Evolutionary conservation across 768 basidiomycete species (phyloP), one percentile per base, ranked within the genome.

Genomic region (Macrocybe gigantea): DNA sequence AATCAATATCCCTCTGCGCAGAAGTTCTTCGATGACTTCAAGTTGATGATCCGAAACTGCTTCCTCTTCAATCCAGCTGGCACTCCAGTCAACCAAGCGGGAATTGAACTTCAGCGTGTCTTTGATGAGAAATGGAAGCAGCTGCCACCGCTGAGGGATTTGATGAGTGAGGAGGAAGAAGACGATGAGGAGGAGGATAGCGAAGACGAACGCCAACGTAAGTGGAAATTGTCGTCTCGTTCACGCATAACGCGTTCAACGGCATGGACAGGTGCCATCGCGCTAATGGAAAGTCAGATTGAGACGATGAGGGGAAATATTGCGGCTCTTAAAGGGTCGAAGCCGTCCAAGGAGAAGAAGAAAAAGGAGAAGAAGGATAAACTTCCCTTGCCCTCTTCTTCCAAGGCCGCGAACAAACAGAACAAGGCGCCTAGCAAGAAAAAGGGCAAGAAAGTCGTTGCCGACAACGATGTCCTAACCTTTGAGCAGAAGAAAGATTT

Each of bases 401-500:
- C 84, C 22, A 90, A 88, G 63, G 60, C 72, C 22, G 54, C 75
- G 29, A 64, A 72, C 31, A 84, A 82, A 54, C 67, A 67, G 10
- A 53, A 73, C 29, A 80, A 79, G 57, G 56, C 70, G 6, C 62
- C 71, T 10, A 58, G 72, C 36, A 82, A 82, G 69, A 83, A 82
- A 67, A 80, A 77, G 59, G 55, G 67, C 33, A 88, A 88, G 74
- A 87, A 86, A 63, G 72, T 74, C 35, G 64, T 82, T 38, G 67
- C 78, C 7, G 88, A 91, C 55, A 86, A 90, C 57, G 89, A 93
- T 49, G 82, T 85, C 41, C 75, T 97, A 34, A 87, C 90, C 44
- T 90, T 95, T 63, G 91, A 93, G 55, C 95, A 98, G 74, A 99
- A 99, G 85, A 93, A 96, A 68, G 93, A 97, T 62, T 72, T 99